Base-by-base conservation (phyloP, 2,329 filamentous ascomycete genomes). In the Phyllosticta citrichinensis region DNA sequence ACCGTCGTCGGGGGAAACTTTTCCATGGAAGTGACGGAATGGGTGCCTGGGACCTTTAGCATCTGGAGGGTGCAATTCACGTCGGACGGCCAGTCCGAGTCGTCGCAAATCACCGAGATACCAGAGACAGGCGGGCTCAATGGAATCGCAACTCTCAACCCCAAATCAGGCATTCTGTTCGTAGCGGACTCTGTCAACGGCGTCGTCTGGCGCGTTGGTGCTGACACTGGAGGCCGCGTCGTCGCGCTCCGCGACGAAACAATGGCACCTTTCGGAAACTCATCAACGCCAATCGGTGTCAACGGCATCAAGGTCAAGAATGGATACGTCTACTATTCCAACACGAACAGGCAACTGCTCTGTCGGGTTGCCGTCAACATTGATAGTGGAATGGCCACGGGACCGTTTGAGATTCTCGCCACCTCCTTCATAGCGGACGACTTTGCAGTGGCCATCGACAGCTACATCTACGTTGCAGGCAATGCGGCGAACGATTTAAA, bases 141-240 rank as follows among this genome's bases (percentile, higher is more conserved):
- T 52, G 69, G 69, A n/a, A 60, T 70, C n/a, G 60, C 66, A 1
- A 50, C 62, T 1, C 57, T 69, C 22, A 64, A 68, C 24, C 19
- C 47, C 2, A 12, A 62, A 9, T 67, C 64, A 0, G 25, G 10
- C 40, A 47, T 33, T 19, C 56, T 71, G 6, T 60, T 70, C 11
- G 56, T 70, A 19, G 65, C 68, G 4, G 69, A 71, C 53, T 67
- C 67, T 1, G 64, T 47, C 19, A 58, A 56, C 3, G 68, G 68
- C 5, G 62, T 64, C 3, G 61, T 71, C 30, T 58, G 63, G 52
- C 53, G 33, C 1, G 52, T 69, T 2, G 62, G 69, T 35, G 50
- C 60, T 1, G 6, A 19, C 9, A 67, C 65, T 4, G 61, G 63
- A 5, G 56, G 40, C 11, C 61, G 61, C 50, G 27, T 35, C 9